Evolutionary conservation across 2,329 filamentous ascomycete species (phyloP), one percentile per base, ranked within the genome.

Genomic region (Fusarium torreyae): DNA sequence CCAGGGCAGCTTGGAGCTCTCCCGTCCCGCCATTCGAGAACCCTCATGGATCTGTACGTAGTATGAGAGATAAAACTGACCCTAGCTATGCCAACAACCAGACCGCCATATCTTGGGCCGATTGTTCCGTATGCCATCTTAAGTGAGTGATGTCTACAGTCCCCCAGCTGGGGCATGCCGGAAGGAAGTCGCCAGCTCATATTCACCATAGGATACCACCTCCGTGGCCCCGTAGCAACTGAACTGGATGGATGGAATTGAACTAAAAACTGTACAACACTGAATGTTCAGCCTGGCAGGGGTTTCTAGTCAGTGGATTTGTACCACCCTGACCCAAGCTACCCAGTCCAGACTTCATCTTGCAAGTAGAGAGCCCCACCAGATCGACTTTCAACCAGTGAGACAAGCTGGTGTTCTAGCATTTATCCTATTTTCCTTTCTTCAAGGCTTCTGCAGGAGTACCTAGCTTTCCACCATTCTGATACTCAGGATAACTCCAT

Each of bases 281-380:
- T 38, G 45, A 45, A 34, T 26, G n/a, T 38, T 51, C 66, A 66
- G 61, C 60, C 55, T 38, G 50, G 51, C 61, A 69, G 55, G 46
- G 66, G 49, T 38, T 14, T n/a, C 42, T 31, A 46, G 66, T 69
- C 66, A 66, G 57, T 69, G 57, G 66, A 66, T 69, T 38, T 62
- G 46, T 62, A 50, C 46, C 52, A 63, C 50, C 28, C 34, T 56
- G 48, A 48, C 42, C 53, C 39, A 56, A 13, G 10, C 28, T 31
- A 31, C 28, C 28, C 11, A 31, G 28, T 10, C 28, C 10, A 31
- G 28, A 31, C 48, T 56, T 34, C 26, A 48, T 48, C 43, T 34
- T 56, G 17, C 38, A n/a, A 24, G 14, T 46, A 17, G 8, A 17
- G 15, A 34, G 45, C 18, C 31, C 22, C 45, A 24, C 31, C 6